Evolutionary conservation across 495 filamentous ascomycete genomes (phyloP).

Genomic region (Penicillium odoratum): DNA sequence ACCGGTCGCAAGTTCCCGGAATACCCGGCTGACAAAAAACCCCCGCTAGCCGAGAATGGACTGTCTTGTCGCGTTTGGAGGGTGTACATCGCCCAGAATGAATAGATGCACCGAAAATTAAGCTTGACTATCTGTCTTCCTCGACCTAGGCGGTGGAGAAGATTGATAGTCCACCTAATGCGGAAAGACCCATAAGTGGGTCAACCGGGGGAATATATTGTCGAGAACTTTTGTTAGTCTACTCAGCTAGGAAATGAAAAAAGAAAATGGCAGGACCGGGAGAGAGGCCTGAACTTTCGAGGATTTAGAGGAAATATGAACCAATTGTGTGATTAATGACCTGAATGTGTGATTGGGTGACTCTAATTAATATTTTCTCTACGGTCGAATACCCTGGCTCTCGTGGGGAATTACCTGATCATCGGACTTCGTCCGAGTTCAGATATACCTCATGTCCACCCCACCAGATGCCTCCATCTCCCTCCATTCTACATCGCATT

Average conservation of each 20-base stretch:
- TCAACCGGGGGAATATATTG: conserved; percentile 26
- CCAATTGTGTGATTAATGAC: not conserved
- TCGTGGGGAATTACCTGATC: not conserved
- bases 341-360: not conserved
- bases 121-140: conserved; percentile 27
- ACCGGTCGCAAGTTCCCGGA: conserved; percentile 27
- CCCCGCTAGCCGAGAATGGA: conserved; percentile 17
- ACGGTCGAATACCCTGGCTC: not conserved
- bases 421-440: not conserved
- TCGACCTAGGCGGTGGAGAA: conserved; percentile 9
- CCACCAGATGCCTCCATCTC: not conserved
- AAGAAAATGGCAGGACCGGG: conserved; percentile 20
- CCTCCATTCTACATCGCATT: not conserved
- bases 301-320: conserved; percentile 24
- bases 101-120: conserved; percentile 32
- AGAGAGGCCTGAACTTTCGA: conserved; percentile 24
- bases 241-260: conserved; percentile 23
- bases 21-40: conserved; percentile 28
- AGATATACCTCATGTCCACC: not conserved
- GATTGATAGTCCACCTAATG: conserved; percentile 25
- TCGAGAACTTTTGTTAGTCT: conserved; percentile 27
- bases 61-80: conserved; percentile 27
- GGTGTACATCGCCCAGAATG: conserved; percentile 21
- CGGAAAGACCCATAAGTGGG: conserved; percentile 33
- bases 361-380: too few species aligned